A percentile compares a stretch with the other conserved stretches of the same genome.
phyloP scores from a whole-genome alignment of 345 rosid species.

The Gossypium rotundifolium region DNA sequence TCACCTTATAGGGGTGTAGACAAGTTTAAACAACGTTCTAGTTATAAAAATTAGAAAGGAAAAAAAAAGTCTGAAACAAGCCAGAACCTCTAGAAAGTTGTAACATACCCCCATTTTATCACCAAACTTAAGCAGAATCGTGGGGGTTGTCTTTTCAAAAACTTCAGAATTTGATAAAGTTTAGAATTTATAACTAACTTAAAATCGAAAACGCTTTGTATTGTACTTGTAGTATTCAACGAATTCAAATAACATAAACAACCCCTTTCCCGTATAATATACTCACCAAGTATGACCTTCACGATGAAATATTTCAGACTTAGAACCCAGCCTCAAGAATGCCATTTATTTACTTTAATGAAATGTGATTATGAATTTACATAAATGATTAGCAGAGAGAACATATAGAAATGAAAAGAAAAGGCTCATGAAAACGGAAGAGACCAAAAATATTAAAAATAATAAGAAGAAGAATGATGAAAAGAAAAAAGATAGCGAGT shows the following conservation, averaged over 20 bases:
- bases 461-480: background rate
- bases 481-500: conserved; percentile 26
- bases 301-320: conserved; percentile 60
- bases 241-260: background rate
- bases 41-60: background rate
- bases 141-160: background rate
- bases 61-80: background rate
- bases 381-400: background rate
- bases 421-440: background rate
- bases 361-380: background rate
- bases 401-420: background rate
- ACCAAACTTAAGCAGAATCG: background rate
- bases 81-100: background rate
- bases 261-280: background rate
- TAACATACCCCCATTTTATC: background rate
- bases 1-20: too few relatives aligned
- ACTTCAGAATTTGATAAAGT: too few relatives aligned
- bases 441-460: background rate
- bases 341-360: conserved; percentile 33
- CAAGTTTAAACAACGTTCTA: background rate
- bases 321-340: conserved; percentile 67
- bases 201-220: too few relatives aligned
- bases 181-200: background rate
- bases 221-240: too few relatives aligned
- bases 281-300: conserved; percentile 56